A percentile compares a stretch with the other conserved stretches of the same genome.
These are phyloP conservation scores for Macroventuria anomochaeta DNA, from an alignment of 2,329 filamentous ascomycete species.

Conservation along the genomic window DNA sequence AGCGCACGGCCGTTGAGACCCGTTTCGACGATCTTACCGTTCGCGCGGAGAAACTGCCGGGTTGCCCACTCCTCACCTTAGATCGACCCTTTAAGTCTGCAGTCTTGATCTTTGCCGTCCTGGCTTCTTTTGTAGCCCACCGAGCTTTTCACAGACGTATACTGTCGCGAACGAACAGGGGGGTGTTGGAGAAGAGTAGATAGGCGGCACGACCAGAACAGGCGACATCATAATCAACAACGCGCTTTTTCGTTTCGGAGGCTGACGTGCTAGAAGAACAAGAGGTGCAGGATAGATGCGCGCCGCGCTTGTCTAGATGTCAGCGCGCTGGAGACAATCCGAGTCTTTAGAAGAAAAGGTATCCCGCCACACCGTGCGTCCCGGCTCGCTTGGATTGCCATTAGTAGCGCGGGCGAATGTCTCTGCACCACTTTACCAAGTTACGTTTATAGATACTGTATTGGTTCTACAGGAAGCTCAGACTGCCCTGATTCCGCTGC, in stretches of 20 bases:
- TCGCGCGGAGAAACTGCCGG: conserved; percentile 17
- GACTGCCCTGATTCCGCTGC: too few relatives aligned
- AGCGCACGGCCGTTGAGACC: too few relatives aligned
- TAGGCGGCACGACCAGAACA: not conserved
- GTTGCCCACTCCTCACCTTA: conserved; percentile 9
- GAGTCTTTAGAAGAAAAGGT: not conserved
- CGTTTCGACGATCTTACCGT: conserved; percentile 2
- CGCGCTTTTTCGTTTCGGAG: not conserved
- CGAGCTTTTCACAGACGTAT: conserved; percentile 1
- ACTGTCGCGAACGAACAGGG: conserved; percentile 11
- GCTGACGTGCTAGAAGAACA: conserved; percentile 7
- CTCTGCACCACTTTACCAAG: too few relatives aligned
- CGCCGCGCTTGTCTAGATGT: conserved; percentile 9
- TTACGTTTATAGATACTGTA: too few relatives aligned
- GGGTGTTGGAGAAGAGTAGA: conserved; percentile 11
- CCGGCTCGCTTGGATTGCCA: too few relatives aligned
- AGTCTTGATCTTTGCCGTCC: conserved; percentile 13
- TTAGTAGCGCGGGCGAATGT: too few relatives aligned
- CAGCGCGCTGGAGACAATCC: not conserved
- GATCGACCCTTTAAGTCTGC: conserved; percentile 9
- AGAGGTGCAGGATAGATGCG: conserved; percentile 13
- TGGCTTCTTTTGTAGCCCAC: conserved; percentile 9
- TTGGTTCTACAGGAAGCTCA: too few relatives aligned
- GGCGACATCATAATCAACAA: not conserved
- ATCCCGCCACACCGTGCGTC: not conserved